Conservation (phyloP, 164 flowering plant genomes). For the Chimonanthus salicifolius region DNA sequence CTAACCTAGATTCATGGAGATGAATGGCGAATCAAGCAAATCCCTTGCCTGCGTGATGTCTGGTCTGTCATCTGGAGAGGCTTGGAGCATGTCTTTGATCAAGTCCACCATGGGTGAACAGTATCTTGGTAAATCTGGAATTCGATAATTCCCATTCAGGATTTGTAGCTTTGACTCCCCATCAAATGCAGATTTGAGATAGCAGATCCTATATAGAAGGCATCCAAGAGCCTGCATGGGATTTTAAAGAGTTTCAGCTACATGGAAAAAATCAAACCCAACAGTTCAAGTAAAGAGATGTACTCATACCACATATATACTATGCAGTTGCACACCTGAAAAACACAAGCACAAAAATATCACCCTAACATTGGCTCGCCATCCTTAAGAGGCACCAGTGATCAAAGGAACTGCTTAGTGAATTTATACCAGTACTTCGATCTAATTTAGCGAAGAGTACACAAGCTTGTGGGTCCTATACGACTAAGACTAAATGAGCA, state of each 20-base stretch:
- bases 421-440: too few species aligned
- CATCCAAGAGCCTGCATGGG: constrained; percentile 88
- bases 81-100: constrained; percentile 86
- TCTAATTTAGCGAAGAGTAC: too few species aligned
- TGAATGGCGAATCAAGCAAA: constrained; percentile 97
- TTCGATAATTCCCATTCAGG: constrained; percentile 92
- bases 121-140: constrained; percentile 87
- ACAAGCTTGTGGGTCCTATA: too few species aligned
- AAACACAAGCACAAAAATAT: background rate
- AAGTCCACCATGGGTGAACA: constrained; percentile 56
- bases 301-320: background rate
- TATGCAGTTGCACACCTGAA: background rate
- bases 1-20: constrained; percentile 95
- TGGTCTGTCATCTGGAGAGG: constrained; percentile 88
- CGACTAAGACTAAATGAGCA: too few species aligned
- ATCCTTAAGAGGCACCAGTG: background rate
- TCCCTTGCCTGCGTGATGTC: constrained; percentile 99
- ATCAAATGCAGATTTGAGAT: constrained; percentile 93
- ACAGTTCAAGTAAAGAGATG: background rate
- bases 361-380: background rate
- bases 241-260: background rate
- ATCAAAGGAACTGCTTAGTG: too few species aligned
- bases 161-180: constrained; percentile 98
- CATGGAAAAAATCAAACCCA: background rate
- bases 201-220: constrained; percentile 86